Conservation (phyloP, 345 rosid species). For the Camelina neglecta region DNA sequence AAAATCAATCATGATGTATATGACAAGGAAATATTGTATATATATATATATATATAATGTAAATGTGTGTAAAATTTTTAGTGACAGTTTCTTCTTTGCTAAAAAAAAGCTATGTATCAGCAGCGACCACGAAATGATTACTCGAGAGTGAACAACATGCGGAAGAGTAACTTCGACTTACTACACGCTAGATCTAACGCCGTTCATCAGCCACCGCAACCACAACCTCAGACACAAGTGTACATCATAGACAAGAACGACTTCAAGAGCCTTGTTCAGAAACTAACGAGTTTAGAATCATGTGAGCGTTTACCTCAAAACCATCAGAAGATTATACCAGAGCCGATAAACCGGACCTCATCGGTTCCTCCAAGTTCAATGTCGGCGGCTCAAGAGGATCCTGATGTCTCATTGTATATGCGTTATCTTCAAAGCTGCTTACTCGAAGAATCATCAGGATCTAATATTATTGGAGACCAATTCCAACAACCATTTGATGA, state of each 20-base stretch:
- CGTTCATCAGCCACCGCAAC: constrained; percentile 67
- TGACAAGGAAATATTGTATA: not conserved
- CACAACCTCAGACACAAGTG: constrained; percentile 52
- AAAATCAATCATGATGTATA: not conserved
- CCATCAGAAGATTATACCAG: constrained; percentile 33
- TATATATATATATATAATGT: not conserved
- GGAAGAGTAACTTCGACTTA: constrained; percentile 47
- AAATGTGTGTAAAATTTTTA: not conserved
- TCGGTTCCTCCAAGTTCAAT: constrained; percentile 39
- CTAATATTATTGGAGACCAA: constrained; percentile 48
- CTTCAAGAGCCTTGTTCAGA: constrained; percentile 79
- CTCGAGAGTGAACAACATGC: constrained; percentile 33
- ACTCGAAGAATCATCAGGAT: constrained; percentile 51
- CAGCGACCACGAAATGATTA: constrained; percentile 25
- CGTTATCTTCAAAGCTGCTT: constrained; percentile 62
- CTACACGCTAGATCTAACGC: constrained; percentile 43
- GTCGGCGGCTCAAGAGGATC: constrained; percentile 47
- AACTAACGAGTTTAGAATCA: constrained; percentile 70
- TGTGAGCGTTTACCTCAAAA: constrained; percentile 67
- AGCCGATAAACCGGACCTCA: constrained; percentile 47
- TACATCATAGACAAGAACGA: constrained; percentile 86
- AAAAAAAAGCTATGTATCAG: constrained; percentile 18
- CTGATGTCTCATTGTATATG: constrained; percentile 69
- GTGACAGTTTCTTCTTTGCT: constrained; percentile 7
- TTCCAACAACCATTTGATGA: constrained; percentile 40